Base-by-base conservation (phyloP, 192 early-diverging fungal genomes). In the Dissophora globulifera region DNA sequence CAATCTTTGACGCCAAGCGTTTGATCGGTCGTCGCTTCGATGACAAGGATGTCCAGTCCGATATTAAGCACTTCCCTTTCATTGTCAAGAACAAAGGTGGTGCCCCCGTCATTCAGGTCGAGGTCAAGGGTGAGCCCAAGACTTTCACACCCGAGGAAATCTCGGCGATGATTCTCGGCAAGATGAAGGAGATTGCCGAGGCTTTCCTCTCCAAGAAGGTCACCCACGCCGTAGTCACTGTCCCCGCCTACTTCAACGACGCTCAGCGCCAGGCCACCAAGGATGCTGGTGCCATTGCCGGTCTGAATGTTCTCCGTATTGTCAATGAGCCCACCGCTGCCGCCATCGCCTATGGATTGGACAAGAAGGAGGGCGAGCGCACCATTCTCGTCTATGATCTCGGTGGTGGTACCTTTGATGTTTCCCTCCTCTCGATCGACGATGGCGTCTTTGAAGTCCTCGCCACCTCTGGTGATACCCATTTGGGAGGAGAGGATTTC, bases 321-420 rank as follows among this genome's bases (percentile, higher is more conserved):
- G 90, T 95, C 85, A 95, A 95, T 85, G 93, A 96, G 85, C 94
- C 94, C 52, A 97, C 92, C 26, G 93, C 94, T 23, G 94, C 93
- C 47, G 93, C 93, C 32, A 69, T 98, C 80, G 96, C 96, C 69
- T 97, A 98, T 83, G 96, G 96, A 80, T 84, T 98, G 66, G 94
- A 97, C 91, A 92, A 92, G 81, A 93, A 87, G 74, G 92, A 86
- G 46, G 87, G 86, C 62, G 95, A 97, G 85, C 87, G 88, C 64
- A 94, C 97, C 82, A 91, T 97, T 47, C 91, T 98, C 54, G 93
- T 98, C 62, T 98, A 91, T 83, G 96, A 98, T 86, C 86, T 98
- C 65, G 96, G 96, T 79, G 96, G 96, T 83, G 96, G 95, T 88
- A 92, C 95, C 82, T 96, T 97, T 75, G 95, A 98, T 90, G 95